Evolutionary conservation across 2,329 filamentous ascomycete species (phyloP), one percentile per base, ranked within the genome.

Genomic region (Fusarium sp.): DNA sequence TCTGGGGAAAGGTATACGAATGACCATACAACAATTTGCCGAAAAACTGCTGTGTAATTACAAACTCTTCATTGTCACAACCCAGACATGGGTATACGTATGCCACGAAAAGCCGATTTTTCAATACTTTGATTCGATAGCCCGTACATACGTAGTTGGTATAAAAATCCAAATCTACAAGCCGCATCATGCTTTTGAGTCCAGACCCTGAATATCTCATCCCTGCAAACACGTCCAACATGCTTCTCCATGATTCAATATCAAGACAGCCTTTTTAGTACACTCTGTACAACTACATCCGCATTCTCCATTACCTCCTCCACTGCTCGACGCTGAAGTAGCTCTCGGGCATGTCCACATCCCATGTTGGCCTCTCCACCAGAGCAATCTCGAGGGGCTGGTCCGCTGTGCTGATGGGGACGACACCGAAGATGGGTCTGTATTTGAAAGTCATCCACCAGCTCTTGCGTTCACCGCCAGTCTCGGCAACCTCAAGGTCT

Each of bases 371-470:
- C 73, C 94, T 84, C 82, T 98, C 95, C 15, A 98, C 89, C 51
- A 98, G 82, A 3, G 93, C 94, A 46, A 97, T 92, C 79, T 99
- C 96, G 6, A 92, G 80, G 13, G 82, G 78, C 71, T 78, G 62
- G 70, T 77, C 76, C 25, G 80, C 77, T 20, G 68, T 71, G 53
- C 75, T 76, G 66, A 85, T 78, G 43, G 83, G 82, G 35, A 88
- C 84, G 37, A 89, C 80, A 54, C 94, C 96, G 64, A 99, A 83
- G 71, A 99, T 94, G n/a, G 94, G 92, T 60, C 94, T 87, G 80
- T 98, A 99, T 79, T 97, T 96, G 84, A 92, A 94, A 7, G 94
- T 97, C 76, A 90, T 88, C 93, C 94, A 98, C 81, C 82, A 86
- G 65, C 78, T 80, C 64, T 76, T 79, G 48, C 73, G 74, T 62